phyloP scores from a whole-genome alignment of 257 asterid species.

The Buddleja alternifolia region DNA sequence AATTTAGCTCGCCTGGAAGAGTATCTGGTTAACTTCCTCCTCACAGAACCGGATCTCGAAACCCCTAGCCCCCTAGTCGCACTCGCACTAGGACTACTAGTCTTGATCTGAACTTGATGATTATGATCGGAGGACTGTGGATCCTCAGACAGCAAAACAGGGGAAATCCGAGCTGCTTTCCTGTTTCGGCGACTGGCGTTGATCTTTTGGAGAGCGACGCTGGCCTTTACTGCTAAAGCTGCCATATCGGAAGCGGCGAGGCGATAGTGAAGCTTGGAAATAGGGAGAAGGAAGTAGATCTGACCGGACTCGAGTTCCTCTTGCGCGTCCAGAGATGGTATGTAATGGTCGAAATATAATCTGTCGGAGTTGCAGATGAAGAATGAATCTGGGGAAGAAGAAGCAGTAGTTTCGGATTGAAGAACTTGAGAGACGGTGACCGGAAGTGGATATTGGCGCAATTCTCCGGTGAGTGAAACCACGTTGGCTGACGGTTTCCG shows the following conservation, averaged over 20 bases:
- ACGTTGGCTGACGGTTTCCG: slow-evolving; percentile 43
- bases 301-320: slow-evolving; percentile 55
- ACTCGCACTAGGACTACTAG: no score
- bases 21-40: slow-evolving; percentile 49
- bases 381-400: slow-evolving; percentile 21
- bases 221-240: slow-evolving; percentile 77
- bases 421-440: slow-evolving; percentile 48
- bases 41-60: slow-evolving; percentile 48
- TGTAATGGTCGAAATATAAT: slow-evolving; percentile 55
- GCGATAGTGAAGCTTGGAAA: slow-evolving; percentile 45
- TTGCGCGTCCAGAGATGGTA: slow-evolving; percentile 43
- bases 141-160: slow-evolving; percentile 28
- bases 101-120: neutral
- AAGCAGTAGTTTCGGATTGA: slow-evolving; percentile 35
- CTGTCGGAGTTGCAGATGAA: slow-evolving; percentile 72
- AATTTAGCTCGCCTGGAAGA: slow-evolving; percentile 69
- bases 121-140: slow-evolving; percentile 32
- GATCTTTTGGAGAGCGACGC: slow-evolving; percentile 54
- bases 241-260: slow-evolving; percentile 78
- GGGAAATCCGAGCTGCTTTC: slow-evolving; percentile 50
- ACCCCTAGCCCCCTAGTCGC: slow-evolving; percentile 34
- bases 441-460: slow-evolving; percentile 50
- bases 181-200: slow-evolving; percentile 34
- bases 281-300: slow-evolving; percentile 65
- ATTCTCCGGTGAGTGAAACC: slow-evolving; percentile 47